Evolutionary conservation across 305 asterid genomes (phyloP), one percentile per base, ranked within the genome.

Genomic region (Fraxinus dipetala): DNA sequence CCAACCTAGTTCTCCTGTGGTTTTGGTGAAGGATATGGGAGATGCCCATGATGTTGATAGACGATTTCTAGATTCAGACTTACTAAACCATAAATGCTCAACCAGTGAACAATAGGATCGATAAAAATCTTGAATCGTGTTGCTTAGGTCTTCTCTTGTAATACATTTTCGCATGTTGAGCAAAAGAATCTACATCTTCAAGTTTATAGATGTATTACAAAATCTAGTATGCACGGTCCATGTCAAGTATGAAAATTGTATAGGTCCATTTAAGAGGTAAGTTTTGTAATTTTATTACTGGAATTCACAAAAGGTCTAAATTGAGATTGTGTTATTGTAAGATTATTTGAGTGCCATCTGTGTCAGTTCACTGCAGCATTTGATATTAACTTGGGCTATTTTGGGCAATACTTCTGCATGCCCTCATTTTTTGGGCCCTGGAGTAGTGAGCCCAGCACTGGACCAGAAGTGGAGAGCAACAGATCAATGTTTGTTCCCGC

Each of bases 141-240:
- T 89, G 97, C 88, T 96, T 92, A 0, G 98, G 98, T 69, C 98
- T 86, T 87, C 91, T 94, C 91, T 84, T 88, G 91, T 91, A 94
- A 87, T 91, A 96, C 99, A 96, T 96, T 79, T 96, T 98, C 75
- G 97, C 97, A 3, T 97, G 94, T 74, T 92, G 91, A 4, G 97
- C 93, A 26, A 96, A 96, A 1, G 98, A 90, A 83, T 93, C 97
- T n/a, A 98, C 98, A n/a, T 94, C 98, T 82, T 89, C 95, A 45
- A 45, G 56, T 45, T 45, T 45, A 20, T 48, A 48, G 20, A 0
- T 1, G 18, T 48, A 16, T 48, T 48, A 48, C 59, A 48, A 45
- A 45, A 45, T 48, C 6, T 1, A 48, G 20, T 14, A 48, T 13
- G 20, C 1, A 48, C 6, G 59, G 4, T 48, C 59, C 6, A 16